phyloP scores from a whole-genome alignment of 2,329 filamentous ascomycete genomes.

The Pseudogymnoascus sp. region DNA sequence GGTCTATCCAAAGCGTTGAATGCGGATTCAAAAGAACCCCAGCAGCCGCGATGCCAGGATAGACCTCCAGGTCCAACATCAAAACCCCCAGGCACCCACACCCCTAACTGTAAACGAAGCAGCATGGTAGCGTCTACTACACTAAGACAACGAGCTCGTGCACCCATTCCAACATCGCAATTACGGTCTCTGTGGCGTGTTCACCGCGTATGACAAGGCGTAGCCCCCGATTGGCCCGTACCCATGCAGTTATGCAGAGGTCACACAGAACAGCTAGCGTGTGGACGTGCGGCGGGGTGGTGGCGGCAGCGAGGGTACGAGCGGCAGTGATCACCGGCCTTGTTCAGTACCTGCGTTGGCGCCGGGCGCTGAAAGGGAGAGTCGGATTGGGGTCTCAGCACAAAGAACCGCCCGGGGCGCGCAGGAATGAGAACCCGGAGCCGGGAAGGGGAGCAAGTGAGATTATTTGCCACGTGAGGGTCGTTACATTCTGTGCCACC shows the following conservation, averaged over 20 bases:
- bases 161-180: constrained; percentile 4
- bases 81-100: background rate
- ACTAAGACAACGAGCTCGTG: background rate
- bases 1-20: background rate
- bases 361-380: background rate
- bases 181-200: background rate
- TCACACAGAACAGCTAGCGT: background rate
- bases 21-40: background rate
- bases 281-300: background rate
- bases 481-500: background rate
- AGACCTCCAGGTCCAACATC: background rate
- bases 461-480: background rate
- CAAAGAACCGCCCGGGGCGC: constrained; percentile 5
- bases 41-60: constrained; percentile 3
- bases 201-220: background rate
- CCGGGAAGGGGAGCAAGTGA: background rate
- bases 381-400: background rate
- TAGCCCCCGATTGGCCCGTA: background rate
- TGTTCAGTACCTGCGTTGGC: constrained; percentile 3
- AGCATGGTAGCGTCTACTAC: background rate
- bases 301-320: background rate
- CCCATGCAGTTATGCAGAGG: background rate
- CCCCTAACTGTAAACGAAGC: background rate
- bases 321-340: background rate
- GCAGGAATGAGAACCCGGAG: constrained; percentile 1